These are phyloP conservation scores for Myxozyma mucilagina DNA, from an alignment of 805 yeast species.

Conservation along the genomic window DNA sequence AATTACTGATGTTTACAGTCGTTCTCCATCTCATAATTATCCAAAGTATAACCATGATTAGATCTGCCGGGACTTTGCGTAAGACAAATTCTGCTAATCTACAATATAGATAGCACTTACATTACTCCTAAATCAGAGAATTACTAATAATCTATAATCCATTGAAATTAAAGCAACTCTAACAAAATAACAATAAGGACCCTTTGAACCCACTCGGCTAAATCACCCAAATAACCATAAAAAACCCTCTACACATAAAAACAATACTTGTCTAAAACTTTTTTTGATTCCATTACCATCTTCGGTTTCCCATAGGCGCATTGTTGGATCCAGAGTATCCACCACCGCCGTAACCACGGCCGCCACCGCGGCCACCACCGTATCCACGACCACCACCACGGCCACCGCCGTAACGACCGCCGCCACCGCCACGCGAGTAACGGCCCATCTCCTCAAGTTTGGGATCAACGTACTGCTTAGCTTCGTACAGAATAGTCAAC, in stretches of 20 bases:
- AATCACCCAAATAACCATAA: too few relatives aligned
- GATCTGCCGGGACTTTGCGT: too few relatives aligned
- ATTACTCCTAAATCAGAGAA: too few relatives aligned
- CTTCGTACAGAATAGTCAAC: slow-evolving; percentile 88
- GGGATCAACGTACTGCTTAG: slow-evolving; percentile 85
- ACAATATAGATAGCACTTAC: too few relatives aligned
- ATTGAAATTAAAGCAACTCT: too few relatives aligned
- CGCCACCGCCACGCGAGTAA: slow-evolving; percentile 68
- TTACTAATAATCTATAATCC: too few relatives aligned
- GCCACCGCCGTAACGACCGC: slow-evolving; percentile 56
- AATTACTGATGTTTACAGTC: too few relatives aligned
- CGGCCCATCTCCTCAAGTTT: slow-evolving; percentile 74
- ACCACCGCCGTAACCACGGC: slow-evolving; percentile 43
- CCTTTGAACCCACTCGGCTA: too few relatives aligned
- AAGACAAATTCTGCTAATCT: too few relatives aligned
- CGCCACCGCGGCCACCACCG: slow-evolving; percentile 40
- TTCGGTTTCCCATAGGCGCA: slow-evolving; percentile 45
- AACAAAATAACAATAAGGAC: too few relatives aligned
- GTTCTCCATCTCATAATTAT: too few relatives aligned
- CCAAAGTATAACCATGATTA: too few relatives aligned
- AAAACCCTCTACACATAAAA: neutral
- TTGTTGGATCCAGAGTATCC: slow-evolving; percentile 43
- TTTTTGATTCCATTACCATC: slow-evolving; percentile 35
- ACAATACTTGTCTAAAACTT: neutral
- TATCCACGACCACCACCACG: slow-evolving; percentile 50